A percentile compares a stretch with the other conserved stretches of the same genome.
phyloP scores from a whole-genome alignment of 2,329 filamentous ascomycete species.

The Hypoxylon rubiginosum region DNA sequence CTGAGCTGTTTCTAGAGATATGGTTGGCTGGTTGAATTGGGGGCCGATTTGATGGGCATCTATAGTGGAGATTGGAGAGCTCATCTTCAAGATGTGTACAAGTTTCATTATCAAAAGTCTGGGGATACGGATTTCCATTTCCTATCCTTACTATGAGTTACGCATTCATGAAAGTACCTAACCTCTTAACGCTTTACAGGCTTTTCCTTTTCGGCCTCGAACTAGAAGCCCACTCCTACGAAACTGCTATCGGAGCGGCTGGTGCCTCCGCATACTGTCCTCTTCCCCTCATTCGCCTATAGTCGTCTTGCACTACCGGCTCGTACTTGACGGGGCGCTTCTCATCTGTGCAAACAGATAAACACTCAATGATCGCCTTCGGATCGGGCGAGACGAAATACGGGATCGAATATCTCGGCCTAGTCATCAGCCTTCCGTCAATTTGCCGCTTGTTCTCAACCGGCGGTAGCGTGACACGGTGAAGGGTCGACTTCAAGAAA shows the following conservation, averaged over 20 bases:
- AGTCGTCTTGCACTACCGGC: constrained; percentile 53
- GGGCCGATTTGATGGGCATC: constrained; percentile 16
- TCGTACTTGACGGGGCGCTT: constrained; percentile 64
- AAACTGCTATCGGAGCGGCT: constrained; percentile 3
- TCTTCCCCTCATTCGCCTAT: constrained; percentile 48
- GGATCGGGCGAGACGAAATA: constrained; percentile 69
- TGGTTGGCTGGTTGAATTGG: constrained; percentile 32
- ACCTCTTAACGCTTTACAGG: too few relatives aligned
- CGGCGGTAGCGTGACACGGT: constrained; percentile 64
- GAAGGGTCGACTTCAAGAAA: constrained; percentile 65
- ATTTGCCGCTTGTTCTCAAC: constrained; percentile 53
- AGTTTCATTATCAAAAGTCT: neutral
- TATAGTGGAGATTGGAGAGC: constrained; percentile 5
- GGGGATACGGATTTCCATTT: too few relatives aligned
- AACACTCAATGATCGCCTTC: constrained; percentile 64
- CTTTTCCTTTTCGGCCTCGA: neutral
- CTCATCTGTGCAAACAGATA: constrained; percentile 60
- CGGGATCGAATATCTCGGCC: constrained; percentile 69
- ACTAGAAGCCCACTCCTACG: constrained; percentile 4
- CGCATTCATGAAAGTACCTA: neutral
- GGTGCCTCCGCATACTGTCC: constrained; percentile 47
- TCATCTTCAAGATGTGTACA: neutral
- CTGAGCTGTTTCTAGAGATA: neutral
- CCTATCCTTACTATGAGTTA: too few relatives aligned
- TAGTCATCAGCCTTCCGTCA: constrained; percentile 59